phyloP scores from a whole-genome alignment of 176 grass and related monocot species.

The Aegilops umbellulata region DNA sequence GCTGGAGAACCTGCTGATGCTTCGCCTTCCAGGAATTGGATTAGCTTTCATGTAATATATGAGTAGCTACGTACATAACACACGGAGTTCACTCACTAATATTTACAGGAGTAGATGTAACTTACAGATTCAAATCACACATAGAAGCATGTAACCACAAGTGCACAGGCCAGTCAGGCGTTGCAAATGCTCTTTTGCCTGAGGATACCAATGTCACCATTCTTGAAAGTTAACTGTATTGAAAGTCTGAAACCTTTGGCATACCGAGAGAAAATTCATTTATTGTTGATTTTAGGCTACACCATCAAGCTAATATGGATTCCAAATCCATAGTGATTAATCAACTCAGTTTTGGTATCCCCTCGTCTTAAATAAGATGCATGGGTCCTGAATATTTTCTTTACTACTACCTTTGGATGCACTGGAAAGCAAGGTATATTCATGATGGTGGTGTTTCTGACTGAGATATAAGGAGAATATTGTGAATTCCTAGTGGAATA shows the following conservation, averaged over 20 bases:
- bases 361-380: not conserved
- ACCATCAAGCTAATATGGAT: not conserved
- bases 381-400: not conserved
- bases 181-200: conserved; percentile 55
- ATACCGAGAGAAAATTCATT: not conserved
- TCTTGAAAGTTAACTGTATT: conserved; percentile 11
- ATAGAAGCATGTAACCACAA: conserved; percentile 57
- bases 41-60: conserved; percentile 56
- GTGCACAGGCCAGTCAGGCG: conserved; percentile 34
- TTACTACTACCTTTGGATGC: not conserved
- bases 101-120: conserved; percentile 54
- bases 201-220: conserved; percentile 36
- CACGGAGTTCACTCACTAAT: conserved; percentile 53
- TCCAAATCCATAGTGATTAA: not conserved
- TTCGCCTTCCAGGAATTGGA: conserved; percentile 15
- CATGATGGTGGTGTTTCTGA: conserved; percentile 8
- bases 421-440: not conserved
- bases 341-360: not conserved
- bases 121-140: conserved; percentile 48
- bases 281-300: not conserved
- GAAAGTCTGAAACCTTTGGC: conserved; percentile 17
- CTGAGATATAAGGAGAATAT: not conserved
- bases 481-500: conserved; percentile 1
- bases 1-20: conserved; percentile 1
- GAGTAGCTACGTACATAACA: conserved; percentile 41